phyloP scores from a whole-genome alignment of 768 basidiomycete genomes.

The Phaffia tasmanica region DNA sequence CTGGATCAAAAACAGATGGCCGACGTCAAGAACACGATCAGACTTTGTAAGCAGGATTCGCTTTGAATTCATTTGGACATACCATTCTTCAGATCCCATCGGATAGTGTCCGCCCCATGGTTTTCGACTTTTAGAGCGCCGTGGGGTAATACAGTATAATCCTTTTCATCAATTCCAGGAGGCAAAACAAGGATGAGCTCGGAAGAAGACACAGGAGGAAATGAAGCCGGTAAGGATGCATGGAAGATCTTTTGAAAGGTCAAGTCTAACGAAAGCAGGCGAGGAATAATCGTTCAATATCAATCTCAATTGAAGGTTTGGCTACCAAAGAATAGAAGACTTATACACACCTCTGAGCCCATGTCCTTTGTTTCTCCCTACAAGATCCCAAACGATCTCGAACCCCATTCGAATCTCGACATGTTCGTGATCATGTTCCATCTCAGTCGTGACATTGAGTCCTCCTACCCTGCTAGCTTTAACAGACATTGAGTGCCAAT shows the following conservation, averaged over 20 bases:
- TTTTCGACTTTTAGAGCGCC: not conserved
- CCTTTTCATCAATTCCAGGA: not conserved
- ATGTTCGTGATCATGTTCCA: constrained; percentile 4
- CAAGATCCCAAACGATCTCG: constrained; percentile 69
- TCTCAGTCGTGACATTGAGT: constrained; percentile 27
- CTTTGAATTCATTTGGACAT: not conserved
- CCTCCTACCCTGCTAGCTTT: constrained; percentile 57
- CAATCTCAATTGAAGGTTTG: not conserved
- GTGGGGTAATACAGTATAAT: constrained; percentile 3
- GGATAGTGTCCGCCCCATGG: not conserved
- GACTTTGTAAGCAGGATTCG: too few species aligned
- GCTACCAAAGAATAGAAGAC: constrained; percentile 4
- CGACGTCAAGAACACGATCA: too few species aligned
- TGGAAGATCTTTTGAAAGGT: constrained; percentile 7
- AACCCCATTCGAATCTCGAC: constrained; percentile 58
- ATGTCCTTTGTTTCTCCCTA: constrained; percentile 36
- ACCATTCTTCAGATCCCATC: constrained; percentile 19
- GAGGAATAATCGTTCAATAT: too few species aligned
- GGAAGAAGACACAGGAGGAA: not conserved
- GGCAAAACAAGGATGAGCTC: not conserved
- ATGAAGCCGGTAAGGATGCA: not conserved
- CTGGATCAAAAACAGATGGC: not conserved
- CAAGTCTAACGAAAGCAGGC: not conserved
- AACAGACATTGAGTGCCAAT: constrained; percentile 80
- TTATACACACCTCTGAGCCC: constrained; percentile 21